Conservation (phyloP, 495 filamentous ascomycete genomes). For the Xylaria longipes region DNA sequence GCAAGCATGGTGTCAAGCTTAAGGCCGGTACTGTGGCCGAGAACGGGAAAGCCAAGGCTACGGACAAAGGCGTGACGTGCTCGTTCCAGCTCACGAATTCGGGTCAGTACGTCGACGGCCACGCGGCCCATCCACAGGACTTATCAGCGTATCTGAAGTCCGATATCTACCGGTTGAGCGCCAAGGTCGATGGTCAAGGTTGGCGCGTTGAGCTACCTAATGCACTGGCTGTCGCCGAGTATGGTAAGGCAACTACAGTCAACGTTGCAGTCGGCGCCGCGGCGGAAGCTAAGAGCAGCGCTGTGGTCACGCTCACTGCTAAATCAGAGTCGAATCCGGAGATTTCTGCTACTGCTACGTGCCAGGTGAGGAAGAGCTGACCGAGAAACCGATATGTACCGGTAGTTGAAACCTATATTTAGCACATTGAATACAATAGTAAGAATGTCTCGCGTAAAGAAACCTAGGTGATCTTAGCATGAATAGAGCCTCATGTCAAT, state of each 20-base stretch:
- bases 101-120: constrained; percentile 30
- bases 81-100: constrained; percentile 45
- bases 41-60: constrained; percentile 26
- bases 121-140: constrained; percentile 40
- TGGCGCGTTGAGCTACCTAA: constrained; percentile 49
- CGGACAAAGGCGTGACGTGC: constrained; percentile 36
- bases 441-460: not conserved
- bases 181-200: constrained; percentile 39
- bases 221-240: constrained; percentile 38
- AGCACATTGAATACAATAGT: not conserved
- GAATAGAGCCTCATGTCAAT: not conserved
- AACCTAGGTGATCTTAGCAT: not conserved
- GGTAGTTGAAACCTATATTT: not conserved
- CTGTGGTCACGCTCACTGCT: constrained; percentile 44
- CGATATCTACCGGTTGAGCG: constrained; percentile 41
- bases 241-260: constrained; percentile 36
- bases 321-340: constrained; percentile 46
- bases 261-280: constrained; percentile 43
- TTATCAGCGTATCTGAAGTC: constrained; percentile 35
- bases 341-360: constrained; percentile 33
- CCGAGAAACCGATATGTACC: not conserved
- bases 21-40: constrained; percentile 31
- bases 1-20: constrained; percentile 39
- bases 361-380: constrained; percentile 31
- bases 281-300: constrained; percentile 29